Base-by-base conservation (phyloP, 306 rosid species). In the Malus orientalis region DNA sequence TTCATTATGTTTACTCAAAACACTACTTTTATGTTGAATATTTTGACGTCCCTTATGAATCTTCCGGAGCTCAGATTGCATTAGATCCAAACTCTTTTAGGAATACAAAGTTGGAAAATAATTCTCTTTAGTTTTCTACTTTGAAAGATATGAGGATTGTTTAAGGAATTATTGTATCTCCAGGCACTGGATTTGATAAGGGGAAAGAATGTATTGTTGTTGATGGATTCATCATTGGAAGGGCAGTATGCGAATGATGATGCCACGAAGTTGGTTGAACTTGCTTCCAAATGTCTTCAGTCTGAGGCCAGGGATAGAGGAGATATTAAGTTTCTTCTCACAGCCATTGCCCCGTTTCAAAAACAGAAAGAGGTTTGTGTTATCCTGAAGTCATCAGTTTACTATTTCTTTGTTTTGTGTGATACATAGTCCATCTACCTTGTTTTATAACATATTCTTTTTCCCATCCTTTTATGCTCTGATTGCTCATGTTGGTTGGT, bases 161-260 rank as follows among this genome's bases (percentile, higher is more conserved):
- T 57, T 54, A 10, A 68, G 29, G 58, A 40, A 69, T 64, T 76
- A 58, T 42, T 82, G 10, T 72, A 73, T 69, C 42, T 65, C 55
- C 88, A 93, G 98, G 98, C 97, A 67, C 76, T 94, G 80, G 98
- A 94, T 84, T 81, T 91, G 69, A 91, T 94, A 76, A 87, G 93
- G 80, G 98, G 93, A 66, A 90, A 92, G 85, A 94, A 88, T 82
- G 87, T 85, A 22, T 78, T 91, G 81, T 71, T 88, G 85, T 81
- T 94, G 85, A 91, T 94, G 97, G 98, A 94, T 81, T 94, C 98
- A 22, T 94, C 98, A 61, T 81, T 94, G 68, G 97, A 94, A 83
- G 98, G 98, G 78, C 95, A 94, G 81, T 94, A 92, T 67, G 88
- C 81, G 38, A 86, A 91, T 54, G 96, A 90, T 74, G 98, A 94